Percentiles rank a stretch among this genome's conserved stretches.
Conservation (phyloP, 2,329 filamentous ascomycete genomes). For the Dryadomyces quercus-mongolicae region DNA sequence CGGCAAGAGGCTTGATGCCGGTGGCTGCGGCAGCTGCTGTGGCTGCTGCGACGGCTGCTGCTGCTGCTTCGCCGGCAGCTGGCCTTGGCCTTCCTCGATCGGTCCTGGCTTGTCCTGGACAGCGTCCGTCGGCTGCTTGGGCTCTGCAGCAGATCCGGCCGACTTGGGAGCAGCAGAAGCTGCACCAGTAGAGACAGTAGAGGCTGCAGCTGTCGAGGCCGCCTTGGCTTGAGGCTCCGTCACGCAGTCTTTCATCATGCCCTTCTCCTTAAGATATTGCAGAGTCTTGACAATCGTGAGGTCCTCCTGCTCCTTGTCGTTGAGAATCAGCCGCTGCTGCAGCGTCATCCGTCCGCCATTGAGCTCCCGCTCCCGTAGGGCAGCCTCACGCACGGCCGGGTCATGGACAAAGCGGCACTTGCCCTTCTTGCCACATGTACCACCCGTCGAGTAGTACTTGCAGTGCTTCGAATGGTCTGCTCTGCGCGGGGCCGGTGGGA, state of each 20-base stretch:
- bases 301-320: constrained; percentile 58
- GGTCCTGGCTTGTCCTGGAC: background rate
- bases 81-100: background rate
- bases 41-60: too few relatives aligned
- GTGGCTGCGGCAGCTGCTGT: too few relatives aligned
- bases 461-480: constrained; percentile 54
- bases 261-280: constrained; percentile 50
- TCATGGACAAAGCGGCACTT: constrained; percentile 65
- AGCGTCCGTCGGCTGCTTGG: background rate
- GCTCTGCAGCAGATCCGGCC: background rate
- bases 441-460: constrained; percentile 60
- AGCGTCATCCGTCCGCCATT: constrained; percentile 56
- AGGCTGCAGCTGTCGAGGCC: too few relatives aligned
- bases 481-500: constrained; percentile 36
- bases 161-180: background rate
- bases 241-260: constrained; percentile 29
- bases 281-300: constrained; percentile 53
- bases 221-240: background rate
- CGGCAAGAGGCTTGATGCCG: background rate
- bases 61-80: too few relatives aligned
- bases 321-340: constrained; percentile 51
- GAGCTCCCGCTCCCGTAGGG: constrained; percentile 49
- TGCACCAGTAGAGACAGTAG: background rate
- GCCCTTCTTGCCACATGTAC: constrained; percentile 59
- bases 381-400: constrained; percentile 48